phyloP scores from a whole-genome alignment of 352 stramenopile genomes.

The Phytophthora hibernalis region DNA sequence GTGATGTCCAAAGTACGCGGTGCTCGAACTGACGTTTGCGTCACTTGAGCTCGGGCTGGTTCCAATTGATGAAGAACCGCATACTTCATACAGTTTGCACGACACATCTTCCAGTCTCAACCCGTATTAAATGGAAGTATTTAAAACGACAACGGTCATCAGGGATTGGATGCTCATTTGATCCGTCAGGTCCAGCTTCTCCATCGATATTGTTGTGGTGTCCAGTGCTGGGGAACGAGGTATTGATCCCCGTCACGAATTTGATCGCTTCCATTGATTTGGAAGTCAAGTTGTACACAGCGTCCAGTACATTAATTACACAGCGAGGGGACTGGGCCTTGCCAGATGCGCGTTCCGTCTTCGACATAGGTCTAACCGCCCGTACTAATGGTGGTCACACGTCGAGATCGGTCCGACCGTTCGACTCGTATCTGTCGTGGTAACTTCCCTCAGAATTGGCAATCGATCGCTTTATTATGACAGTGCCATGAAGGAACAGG shows the following conservation, averaged over 20 bases:
- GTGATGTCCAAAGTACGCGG: constrained; percentile 32
- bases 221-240: constrained; percentile 39
- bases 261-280: constrained; percentile 24
- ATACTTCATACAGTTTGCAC: constrained; percentile 17
- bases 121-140: constrained; percentile 32
- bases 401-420: constrained; percentile 38
- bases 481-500: constrained; percentile 52
- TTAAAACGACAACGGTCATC: constrained; percentile 36
- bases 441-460: constrained; percentile 37
- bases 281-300: constrained; percentile 16
- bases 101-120: constrained; percentile 11
- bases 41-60: constrained; percentile 5
- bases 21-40: constrained; percentile 7
- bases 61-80: constrained; percentile 14
- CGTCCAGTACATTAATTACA: constrained; percentile 44
- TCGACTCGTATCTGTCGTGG: constrained; percentile 49
- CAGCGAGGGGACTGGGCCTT: constrained; percentile 44
- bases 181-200: constrained; percentile 27
- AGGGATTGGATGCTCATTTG: constrained; percentile 40
- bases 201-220: constrained; percentile 35
- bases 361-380: constrained; percentile 37
- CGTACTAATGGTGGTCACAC: constrained; percentile 7
- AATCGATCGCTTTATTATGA: constrained; percentile 48
- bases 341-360: constrained; percentile 47
- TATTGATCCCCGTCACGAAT: constrained; percentile 30